Percentiles rank a stretch among this genome's conserved stretches.
Evolutionary conservation across 805 yeast genomes (phyloP).

Genomic region (Ogataea ganodermae): DNA sequence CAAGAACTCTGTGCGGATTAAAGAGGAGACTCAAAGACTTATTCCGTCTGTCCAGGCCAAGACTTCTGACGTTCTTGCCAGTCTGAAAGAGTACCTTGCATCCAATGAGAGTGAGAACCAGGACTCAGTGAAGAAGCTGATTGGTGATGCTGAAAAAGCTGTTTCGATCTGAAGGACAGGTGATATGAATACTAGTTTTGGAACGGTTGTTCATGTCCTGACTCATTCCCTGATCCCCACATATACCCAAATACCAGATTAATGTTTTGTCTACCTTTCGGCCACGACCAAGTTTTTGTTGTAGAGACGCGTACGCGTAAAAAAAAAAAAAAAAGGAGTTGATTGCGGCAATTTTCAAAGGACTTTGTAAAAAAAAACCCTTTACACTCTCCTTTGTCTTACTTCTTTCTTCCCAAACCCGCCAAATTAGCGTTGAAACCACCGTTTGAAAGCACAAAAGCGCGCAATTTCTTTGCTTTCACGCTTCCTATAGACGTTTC

Average conservation of each 20-base stretch:
- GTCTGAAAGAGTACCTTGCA: slow-evolving; percentile 26
- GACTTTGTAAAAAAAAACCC: background rate
- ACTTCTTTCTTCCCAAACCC: background rate
- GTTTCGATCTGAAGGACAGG: background rate
- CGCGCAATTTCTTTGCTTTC: background rate
- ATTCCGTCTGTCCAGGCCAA: slow-evolving; percentile 30
- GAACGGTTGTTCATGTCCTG: no score
- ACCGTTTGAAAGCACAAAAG: background rate
- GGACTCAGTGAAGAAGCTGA: slow-evolving; percentile 23
- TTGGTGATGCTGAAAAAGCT: slow-evolving; percentile 26
- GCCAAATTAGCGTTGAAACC: background rate
- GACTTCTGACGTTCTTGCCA: slow-evolving; percentile 22
- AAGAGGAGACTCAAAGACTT: slow-evolving; percentile 32
- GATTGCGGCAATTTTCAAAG: slow-evolving; percentile 2
- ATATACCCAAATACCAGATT: slow-evolving; percentile 1
- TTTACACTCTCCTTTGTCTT: background rate
- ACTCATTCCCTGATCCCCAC: background rate
- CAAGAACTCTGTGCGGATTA: slow-evolving; percentile 29
- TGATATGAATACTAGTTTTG: no score
- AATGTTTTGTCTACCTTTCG: no score
- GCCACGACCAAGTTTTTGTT: background rate
- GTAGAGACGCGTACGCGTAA: slow-evolving; percentile 7
- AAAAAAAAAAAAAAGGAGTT: background rate
- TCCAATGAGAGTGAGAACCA: slow-evolving; percentile 23
- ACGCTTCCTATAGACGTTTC: background rate